Percentiles rank a stretch among this genome's conserved stretches.
Conservation (phyloP, 768 basidiomycete species). For the Austroboletus eburneus region DNA sequence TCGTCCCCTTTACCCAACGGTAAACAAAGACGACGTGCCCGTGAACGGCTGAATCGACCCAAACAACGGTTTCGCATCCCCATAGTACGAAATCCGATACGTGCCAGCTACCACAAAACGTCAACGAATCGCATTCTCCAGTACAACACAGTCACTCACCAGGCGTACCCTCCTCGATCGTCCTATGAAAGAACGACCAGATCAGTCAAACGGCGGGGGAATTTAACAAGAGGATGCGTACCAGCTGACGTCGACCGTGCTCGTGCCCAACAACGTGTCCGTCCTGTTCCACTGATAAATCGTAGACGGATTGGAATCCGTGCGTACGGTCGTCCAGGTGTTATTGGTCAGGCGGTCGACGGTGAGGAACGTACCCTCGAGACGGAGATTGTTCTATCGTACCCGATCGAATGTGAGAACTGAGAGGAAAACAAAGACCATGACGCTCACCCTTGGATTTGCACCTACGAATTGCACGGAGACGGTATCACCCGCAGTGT, state of each 20-base stretch:
- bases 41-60: conserved; percentile 62
- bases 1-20: conserved; percentile 36
- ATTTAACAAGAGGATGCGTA: conserved; percentile 22
- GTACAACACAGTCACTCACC: conserved; percentile 8
- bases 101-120: conserved; percentile 46
- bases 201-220: not conserved
- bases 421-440: not conserved
- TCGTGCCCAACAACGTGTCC: conserved; percentile 54
- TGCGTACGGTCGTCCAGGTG: conserved; percentile 54
- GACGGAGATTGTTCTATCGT: conserved; percentile 66
- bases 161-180: conserved; percentile 55
- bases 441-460: conserved; percentile 57
- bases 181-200: conserved; percentile 35
- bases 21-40: conserved; percentile 60
- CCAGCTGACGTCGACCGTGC: conserved; percentile 66
- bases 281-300: conserved; percentile 61
- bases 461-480: conserved; percentile 66
- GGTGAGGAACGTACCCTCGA: conserved; percentile 69
- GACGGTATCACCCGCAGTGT: conserved; percentile 56
- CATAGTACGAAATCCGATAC: conserved; percentile 69
- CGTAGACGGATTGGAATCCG: conserved; percentile 80
- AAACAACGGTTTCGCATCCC: conserved; percentile 68
- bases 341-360: conserved; percentile 51
- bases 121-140: too few relatives aligned
- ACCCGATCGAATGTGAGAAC: not conserved